Percentiles rank a stretch among this genome's conserved stretches.
phyloP scores from a whole-genome alignment of 805 yeast genomes.

The Wickerhamomyces sydowiorum region DNA sequence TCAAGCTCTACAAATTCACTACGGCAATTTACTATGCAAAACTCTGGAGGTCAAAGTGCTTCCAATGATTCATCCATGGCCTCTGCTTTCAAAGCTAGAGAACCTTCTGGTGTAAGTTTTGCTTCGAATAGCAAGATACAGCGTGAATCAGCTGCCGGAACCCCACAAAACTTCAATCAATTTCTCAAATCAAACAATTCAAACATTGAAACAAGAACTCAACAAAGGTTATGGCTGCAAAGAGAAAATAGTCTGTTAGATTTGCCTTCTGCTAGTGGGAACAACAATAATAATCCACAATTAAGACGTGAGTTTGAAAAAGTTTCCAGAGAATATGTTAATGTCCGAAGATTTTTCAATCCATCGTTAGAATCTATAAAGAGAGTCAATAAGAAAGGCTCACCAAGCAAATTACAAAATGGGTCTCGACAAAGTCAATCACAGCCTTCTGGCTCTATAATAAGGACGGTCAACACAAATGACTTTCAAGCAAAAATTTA shows the following conservation, averaged over 20 bases:
- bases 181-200: slow-evolving; percentile 32
- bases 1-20: slow-evolving; percentile 17
- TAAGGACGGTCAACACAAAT: slow-evolving; percentile 9
- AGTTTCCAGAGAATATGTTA: slow-evolving; percentile 66
- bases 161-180: slow-evolving; percentile 34
- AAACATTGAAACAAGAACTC: slow-evolving; percentile 64
- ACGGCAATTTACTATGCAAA: slow-evolving; percentile 19
- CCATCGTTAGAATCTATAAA: slow-evolving; percentile 63
- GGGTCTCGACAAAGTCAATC: not conserved
- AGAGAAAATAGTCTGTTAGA: slow-evolving; percentile 69
- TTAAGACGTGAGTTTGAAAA: slow-evolving; percentile 74
- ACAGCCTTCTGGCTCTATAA: not conserved
- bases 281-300: slow-evolving; percentile 33
- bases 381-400: slow-evolving; percentile 30
- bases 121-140: not conserved
- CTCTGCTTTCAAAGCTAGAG: slow-evolving; percentile 16
- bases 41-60: slow-evolving; percentile 5
- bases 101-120: slow-evolving; percentile 4
- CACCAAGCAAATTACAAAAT: not conserved
- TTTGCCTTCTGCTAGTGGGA: slow-evolving; percentile 22
- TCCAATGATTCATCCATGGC: slow-evolving; percentile 17
- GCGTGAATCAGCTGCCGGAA: slow-evolving; percentile 19
- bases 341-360: slow-evolving; percentile 61
- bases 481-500: slow-evolving; percentile 14
- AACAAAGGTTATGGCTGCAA: slow-evolving; percentile 79